Percentiles rank a stretch among this genome's conserved stretches.
Conservation (phyloP, 805 yeast genomes). For the Wickerhamomyces sydowiorum region DNA sequence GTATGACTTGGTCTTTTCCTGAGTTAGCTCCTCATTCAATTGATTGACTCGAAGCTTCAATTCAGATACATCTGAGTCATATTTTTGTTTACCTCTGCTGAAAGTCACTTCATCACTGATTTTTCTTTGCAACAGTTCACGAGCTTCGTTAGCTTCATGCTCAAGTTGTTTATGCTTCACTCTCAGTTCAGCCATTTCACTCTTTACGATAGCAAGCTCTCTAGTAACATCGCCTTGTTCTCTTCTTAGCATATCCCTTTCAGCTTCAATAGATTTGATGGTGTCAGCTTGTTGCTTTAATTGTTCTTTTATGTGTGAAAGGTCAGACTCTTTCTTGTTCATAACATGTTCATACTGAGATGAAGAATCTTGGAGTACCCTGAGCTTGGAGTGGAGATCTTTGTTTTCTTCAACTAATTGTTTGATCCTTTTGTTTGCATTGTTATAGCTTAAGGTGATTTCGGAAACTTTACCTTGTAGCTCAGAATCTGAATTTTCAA, state of each 20-base stretch:
- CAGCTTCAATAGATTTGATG: slow-evolving; percentile 21
- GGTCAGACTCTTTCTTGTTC: slow-evolving; percentile 29
- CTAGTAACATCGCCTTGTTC: slow-evolving; percentile 22
- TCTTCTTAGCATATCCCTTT: slow-evolving; percentile 23
- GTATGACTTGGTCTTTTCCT: slow-evolving; percentile 25
- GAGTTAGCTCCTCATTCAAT: slow-evolving; percentile 14
- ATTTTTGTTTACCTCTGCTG: slow-evolving; percentile 38
- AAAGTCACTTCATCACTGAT: slow-evolving; percentile 37
- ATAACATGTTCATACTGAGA: slow-evolving; percentile 29
- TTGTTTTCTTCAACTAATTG: slow-evolving; percentile 39
- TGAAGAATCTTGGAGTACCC: slow-evolving; percentile 30
- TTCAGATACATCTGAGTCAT: slow-evolving; percentile 33
- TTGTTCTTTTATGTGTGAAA: slow-evolving; percentile 23
- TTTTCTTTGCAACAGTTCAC: slow-evolving; percentile 34
- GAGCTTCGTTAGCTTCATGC: slow-evolving; percentile 38
- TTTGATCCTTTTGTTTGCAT: slow-evolving; percentile 32
- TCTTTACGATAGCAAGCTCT: slow-evolving; percentile 23
- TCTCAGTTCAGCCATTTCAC: slow-evolving; percentile 20
- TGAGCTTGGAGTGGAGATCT: slow-evolving; percentile 34
- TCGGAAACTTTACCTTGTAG: slow-evolving; percentile 30
- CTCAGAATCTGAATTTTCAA: slow-evolving; percentile 25
- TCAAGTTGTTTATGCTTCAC: slow-evolving; percentile 33
- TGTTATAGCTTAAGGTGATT: slow-evolving; percentile 25
- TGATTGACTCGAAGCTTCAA: slow-evolving; percentile 25
- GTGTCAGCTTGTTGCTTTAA: slow-evolving; percentile 22